Evolutionary conservation across 75 land plant species (phyloP).

Genomic region (Isoetes taiwanensis): DNA sequence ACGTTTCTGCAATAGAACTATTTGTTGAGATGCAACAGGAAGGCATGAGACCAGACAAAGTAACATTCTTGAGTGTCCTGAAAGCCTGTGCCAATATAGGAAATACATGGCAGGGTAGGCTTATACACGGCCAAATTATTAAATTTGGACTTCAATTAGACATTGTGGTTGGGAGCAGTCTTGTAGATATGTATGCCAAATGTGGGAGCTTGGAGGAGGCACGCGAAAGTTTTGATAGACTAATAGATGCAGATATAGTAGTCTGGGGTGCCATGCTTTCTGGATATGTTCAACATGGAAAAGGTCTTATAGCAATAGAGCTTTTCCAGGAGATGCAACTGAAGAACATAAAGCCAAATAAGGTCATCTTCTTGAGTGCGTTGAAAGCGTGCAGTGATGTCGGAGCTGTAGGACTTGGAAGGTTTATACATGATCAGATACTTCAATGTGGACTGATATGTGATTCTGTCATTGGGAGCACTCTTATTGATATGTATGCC

Average conservation of each 20-base stretch:
- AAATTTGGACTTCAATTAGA: no score
- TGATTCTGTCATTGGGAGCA: neutral
- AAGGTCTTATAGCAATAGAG: no score
- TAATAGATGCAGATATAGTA: no score
- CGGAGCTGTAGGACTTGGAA: conserved; percentile 8
- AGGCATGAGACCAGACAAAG: conserved; percentile 10
- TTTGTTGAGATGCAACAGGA: conserved; percentile 12
- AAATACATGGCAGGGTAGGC: neutral
- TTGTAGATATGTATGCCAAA: no score
- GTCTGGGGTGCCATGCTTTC: no score
- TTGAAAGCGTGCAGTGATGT: conserved; percentile 23
- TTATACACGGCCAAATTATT: no score
- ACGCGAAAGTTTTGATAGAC: no score
- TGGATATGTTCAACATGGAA: no score
- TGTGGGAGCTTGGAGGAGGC: no score
- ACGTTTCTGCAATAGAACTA: neutral
- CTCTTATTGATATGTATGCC: conserved; percentile 19
- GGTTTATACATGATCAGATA: conserved; percentile 6
- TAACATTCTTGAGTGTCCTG: conserved; percentile 15
- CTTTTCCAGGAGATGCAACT: conserved; percentile 16
- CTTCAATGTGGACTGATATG: neutral
- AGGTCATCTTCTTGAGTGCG: conserved; percentile 14
- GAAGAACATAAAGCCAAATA: conserved; percentile 7
- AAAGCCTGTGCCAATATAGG: conserved; percentile 15
- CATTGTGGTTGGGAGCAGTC: no score